Conservation (phyloP, 495 filamentous ascomycete genomes). For the Penicillium verhagenii region DNA sequence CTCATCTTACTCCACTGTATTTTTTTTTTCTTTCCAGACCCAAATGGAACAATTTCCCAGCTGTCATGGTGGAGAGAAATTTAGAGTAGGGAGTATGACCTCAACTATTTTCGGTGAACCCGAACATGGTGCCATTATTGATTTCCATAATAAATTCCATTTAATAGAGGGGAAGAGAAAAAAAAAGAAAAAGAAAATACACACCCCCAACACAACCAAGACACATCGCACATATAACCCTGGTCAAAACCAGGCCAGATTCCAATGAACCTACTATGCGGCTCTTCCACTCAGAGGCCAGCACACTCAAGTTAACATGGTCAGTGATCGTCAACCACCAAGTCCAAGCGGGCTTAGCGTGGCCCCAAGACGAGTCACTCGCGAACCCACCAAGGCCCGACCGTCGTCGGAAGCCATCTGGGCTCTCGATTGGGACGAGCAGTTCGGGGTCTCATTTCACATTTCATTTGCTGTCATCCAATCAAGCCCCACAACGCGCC, state of each 20-base stretch:
- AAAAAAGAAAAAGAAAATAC: neutral
- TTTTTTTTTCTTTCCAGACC: constrained; percentile 8
- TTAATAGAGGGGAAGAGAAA: neutral
- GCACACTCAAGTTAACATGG: neutral
- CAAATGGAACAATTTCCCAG: neutral
- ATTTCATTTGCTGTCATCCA: constrained; percentile 14
- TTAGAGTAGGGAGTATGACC: too few species aligned
- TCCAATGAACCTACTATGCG: constrained; percentile 1
- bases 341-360: constrained; percentile 6
- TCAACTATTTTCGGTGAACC: neutral
- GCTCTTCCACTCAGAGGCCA: neutral
- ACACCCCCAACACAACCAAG: too few species aligned
- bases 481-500: constrained; percentile 7
- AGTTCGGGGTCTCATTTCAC: constrained; percentile 14
- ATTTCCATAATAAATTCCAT: too few species aligned
- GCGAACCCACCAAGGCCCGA: constrained; percentile 19
- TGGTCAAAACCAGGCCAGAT: constrained; percentile 3
- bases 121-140: too few species aligned
- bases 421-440: constrained; percentile 14
- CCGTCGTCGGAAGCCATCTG: constrained; percentile 8
- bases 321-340: neutral
- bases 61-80: too few species aligned
- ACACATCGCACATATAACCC: too few species aligned
- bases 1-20: constrained; percentile 5
- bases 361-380: constrained; percentile 7